Base-by-base conservation (phyloP, 257 asterid genomes). In the Oldenlandia corymbosa region DNA sequence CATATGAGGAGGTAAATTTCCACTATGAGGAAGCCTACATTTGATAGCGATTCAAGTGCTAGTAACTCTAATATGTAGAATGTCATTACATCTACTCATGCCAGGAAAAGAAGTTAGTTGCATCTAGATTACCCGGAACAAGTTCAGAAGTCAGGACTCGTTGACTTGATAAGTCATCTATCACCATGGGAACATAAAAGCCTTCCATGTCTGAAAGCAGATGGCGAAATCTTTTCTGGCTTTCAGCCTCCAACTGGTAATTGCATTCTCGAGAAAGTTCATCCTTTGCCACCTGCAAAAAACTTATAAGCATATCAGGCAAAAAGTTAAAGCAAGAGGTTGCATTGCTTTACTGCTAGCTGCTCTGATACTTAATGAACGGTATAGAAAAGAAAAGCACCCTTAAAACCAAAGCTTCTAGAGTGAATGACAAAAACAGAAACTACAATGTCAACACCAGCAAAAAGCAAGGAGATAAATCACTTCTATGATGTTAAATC, bases 241-340 rank as follows among this genome's bases (percentile, higher is more conserved):
- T 88, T 69, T 72, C 59, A 21, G 98, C 92, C 81, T 92, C 98
- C 84, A 88, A 66, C 65, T 79, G 86, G 78, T 88, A 91, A 68
- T 91, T 81, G 58, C 98, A 91, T 80, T 91, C 98, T 56, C 86
- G 93, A 60, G 93, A 85, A 77, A 91, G 95, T 80, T 91, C 98
- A 66, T 85, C 94, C 76, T 91, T 91, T 41, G 98, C 98, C 27
- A 91, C 98, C 98, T 91, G 78, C 32, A 42, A 64, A 65, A 45
- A 46, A n/a, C n/a, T n/a, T 68, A 60, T 60, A 4, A 21, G 39
- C 60, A 28, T 17, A 34, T 34, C 39, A 34, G 9, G 39, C 39
- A 34, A 34, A 34, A 34, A 34, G n/a, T n/a, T n/a, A 34, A 34
- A 9, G 39, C 39, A 34, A 34, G 39, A n/a, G n/a, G n/a, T n/a